phyloP scores from a whole-genome alignment of 108 stramenopile species.

The Epithemia pelagica region DNA sequence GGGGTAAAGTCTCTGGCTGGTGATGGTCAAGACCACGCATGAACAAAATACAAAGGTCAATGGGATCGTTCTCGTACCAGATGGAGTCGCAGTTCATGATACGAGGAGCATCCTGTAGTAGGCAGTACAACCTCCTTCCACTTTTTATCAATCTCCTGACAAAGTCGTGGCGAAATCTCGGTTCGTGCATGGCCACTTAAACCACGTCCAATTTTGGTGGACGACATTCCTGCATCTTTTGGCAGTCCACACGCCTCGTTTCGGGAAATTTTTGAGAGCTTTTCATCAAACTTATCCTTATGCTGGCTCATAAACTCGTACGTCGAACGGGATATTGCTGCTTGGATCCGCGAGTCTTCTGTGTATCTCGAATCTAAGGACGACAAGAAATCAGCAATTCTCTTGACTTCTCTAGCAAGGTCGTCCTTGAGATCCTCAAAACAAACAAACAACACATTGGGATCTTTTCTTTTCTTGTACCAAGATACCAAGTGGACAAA shows the following conservation, averaged over 20 bases:
- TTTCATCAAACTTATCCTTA: conserved; percentile 35
- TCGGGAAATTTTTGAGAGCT: conserved; percentile 28
- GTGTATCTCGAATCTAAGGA: conserved; percentile 17
- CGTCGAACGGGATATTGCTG: conserved; percentile 11
- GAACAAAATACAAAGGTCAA: too few species aligned
- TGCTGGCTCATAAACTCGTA: conserved; percentile 35
- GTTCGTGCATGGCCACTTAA: conserved; percentile 16
- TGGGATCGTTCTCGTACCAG: too few species aligned
- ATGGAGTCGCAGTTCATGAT: conserved; percentile 25
- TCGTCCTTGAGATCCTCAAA: conserved; percentile 39
- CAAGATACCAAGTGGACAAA: conserved; percentile 39
- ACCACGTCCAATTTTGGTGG: conserved; percentile 21
- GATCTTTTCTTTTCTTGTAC: conserved; percentile 31
- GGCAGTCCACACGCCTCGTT: conserved; percentile 43
- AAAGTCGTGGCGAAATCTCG: conserved; percentile 12
- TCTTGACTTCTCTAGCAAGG: conserved; percentile 18
- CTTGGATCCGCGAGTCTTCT: conserved; percentile 6
- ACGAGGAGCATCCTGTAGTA: conserved; percentile 27
- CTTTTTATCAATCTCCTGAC: conserved; percentile 20
- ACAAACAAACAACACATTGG: conserved; percentile 31
- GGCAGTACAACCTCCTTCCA: conserved; percentile 35
- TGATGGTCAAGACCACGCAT: too few species aligned
- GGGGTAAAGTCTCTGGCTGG: too few species aligned
- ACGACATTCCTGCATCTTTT: conserved; percentile 27
- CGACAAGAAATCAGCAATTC: conserved; percentile 26